Base-by-base conservation (phyloP, 495 filamentous ascomycete species). In the Aspergillus homomorphus region DNA sequence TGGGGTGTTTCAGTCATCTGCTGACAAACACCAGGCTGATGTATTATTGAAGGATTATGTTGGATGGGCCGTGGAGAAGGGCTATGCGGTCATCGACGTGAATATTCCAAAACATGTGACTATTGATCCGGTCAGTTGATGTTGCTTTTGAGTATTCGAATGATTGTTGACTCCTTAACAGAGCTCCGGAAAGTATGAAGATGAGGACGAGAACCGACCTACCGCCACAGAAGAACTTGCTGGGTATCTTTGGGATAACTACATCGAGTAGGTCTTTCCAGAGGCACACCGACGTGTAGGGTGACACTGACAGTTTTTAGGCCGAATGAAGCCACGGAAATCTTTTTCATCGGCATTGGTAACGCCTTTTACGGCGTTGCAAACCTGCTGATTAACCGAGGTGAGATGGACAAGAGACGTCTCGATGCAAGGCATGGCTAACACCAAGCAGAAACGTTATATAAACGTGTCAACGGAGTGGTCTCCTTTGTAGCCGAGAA, bases 201-300 rank as follows among this genome's bases (percentile, higher is more conserved):
- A 79, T 0, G 72, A 77, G 16, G 74, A 78, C 49, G 67, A 66
- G 22, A 71, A 72, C 38, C 72, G 76, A 9, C 68, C 75, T 3
- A 73, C 67, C 44, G 82, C 86, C 44, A 87, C 87, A 0, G 82
- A 87, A 54, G 89, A 94, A 60, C 73, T 98, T 8, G 87, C 91
- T 18, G 84, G 82, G 54, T 98, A 96, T 64, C 69, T 98, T 30
- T 98, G 95, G 95, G 93, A 98, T 62, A 98, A 98, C 66, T 96
- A 96, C 63, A 88, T 98, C 33, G 89, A 96, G 80, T 86, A 76
- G 63, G 75, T 54, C 22, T 14, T 41, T 54, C n/a, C 26, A 19
- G 14, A 38, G 3, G n/a, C 20, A 28, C 16, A 19, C 9, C 12
- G 2, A 28, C n/a, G n/a, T n/a, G n/a, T n/a, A n/a, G n/a, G n/a